These are phyloP conservation scores for Cenchrus americanus DNA, from an alignment of 176 grass and related monocot genomes.

Conservation along the genomic window DNA sequence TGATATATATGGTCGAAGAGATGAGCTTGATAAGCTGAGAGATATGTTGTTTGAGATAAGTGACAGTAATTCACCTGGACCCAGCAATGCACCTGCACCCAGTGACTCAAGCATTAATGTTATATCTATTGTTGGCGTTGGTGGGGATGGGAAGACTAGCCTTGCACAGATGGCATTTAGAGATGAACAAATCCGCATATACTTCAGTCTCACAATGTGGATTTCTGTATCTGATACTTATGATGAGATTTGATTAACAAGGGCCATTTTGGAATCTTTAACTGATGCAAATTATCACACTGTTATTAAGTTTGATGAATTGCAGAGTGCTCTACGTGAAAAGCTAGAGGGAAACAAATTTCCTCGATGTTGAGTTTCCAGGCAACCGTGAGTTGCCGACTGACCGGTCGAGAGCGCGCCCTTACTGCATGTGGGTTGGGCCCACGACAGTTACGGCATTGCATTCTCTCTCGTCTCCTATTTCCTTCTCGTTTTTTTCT, in stretches of 20 bases:
- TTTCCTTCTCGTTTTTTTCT: no score
- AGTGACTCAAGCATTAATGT: not conserved
- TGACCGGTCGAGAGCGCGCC: no score
- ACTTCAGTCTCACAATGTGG: slow-evolving; percentile 61
- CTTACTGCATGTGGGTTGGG: no score
- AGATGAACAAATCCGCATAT: slow-evolving; percentile 39
- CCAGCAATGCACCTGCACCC: slow-evolving; percentile 20
- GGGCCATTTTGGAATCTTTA: slow-evolving; percentile 55
- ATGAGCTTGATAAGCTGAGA: slow-evolving; percentile 48
- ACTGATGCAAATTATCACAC: slow-evolving; percentile 37
- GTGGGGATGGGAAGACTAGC: slow-evolving; percentile 68
- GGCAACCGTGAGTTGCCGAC: no score
- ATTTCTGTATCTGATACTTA: slow-evolving; percentile 56
- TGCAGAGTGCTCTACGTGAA: slow-evolving; percentile 41
- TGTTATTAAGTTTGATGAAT: slow-evolving; percentile 24
- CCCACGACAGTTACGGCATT: no score
- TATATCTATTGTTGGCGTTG: slow-evolving; percentile 57
- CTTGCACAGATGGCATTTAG: slow-evolving; percentile 61
- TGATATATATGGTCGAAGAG: slow-evolving; percentile 49
- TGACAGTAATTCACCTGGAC: slow-evolving; percentile 21
- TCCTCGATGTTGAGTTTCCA: no score
- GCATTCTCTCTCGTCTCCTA: no score
- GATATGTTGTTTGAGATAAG: slow-evolving; percentile 37
- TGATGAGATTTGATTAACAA: slow-evolving; percentile 49
- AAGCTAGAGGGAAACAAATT: slow-evolving; percentile 49